Base-by-base conservation (phyloP, 1,284 basidiomycete genomes). In the Meira miltonrushii region DNA sequence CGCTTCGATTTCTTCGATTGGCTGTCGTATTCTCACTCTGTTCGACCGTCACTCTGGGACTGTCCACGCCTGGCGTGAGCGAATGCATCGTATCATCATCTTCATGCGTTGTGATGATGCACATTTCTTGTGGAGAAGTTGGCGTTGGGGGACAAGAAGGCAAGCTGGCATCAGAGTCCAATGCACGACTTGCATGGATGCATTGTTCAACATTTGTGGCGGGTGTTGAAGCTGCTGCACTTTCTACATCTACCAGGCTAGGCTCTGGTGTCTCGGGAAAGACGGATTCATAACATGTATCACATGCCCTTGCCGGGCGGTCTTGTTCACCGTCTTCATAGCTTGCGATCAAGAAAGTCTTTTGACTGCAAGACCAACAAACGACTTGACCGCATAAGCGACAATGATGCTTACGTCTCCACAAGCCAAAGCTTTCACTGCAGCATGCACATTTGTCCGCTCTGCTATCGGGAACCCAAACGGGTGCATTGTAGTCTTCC, bases 391-490 rank as follows among this genome's bases (percentile, higher is more conserved):
- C 92, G 77, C 92, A 95, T 10, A 95, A 80, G 57, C 92, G 81
- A 78, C 92, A 95, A 75, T 95, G 92, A 77, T 95, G 92, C 68
- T 89, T 83, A 66, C 92, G 80, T 62, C 89, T 82, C 77, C 88
- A 84, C 82, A 91, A 86, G 5, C 88, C 87, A 79, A 95, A 95
- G 21, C 82, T 69, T 54, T 84, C 81, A 11, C 84, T 84, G 74
- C 92, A 95, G 12, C 88, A 82, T 88, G 90, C 90, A 78, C 92
- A 95, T 46, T 83, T 83, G 61, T 85, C 84, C 8, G 88, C 87
- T 72, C 85, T 87, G 59, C 85, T 85, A 74, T 95, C 91, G 0
- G 92, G 90, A 15, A 93, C 87, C 92, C 92, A 95, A 10, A 94
- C 85, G 0, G 92, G 88, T 2, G 92, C 90, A 1, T 90, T 85